Evolutionary conservation across 805 yeast species (phyloP).

Genomic region (Tetrapisispora namnaoensis): DNA sequence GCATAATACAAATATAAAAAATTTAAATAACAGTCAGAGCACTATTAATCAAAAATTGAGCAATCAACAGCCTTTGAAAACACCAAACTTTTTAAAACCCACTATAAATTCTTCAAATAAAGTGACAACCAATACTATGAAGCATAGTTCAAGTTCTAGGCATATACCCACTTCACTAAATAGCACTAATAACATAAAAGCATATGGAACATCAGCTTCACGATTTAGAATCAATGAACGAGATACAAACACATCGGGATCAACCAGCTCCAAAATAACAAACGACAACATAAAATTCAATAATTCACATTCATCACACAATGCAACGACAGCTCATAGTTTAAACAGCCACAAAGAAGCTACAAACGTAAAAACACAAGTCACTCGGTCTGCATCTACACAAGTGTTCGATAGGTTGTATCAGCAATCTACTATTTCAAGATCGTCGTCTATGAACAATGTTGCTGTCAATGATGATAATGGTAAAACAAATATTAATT

Average conservation of each 20-base stretch:
- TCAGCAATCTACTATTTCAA: slow-evolving; percentile 12
- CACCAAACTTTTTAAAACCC: slow-evolving; percentile 20
- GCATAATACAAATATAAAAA: not conserved
- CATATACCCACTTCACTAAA: not conserved
- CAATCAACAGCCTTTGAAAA: slow-evolving; percentile 12
- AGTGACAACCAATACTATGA: not conserved
- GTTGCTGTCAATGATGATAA: not conserved
- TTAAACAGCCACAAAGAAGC: too few relatives aligned
- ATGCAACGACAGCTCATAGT: not conserved
- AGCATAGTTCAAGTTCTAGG: not conserved
- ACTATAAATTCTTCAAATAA: slow-evolving; percentile 20
- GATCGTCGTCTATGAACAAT: slow-evolving; percentile 16
- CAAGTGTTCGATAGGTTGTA: slow-evolving; percentile 24
- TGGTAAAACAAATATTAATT: not conserved
- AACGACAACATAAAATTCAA: too few relatives aligned
- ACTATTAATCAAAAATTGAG: slow-evolving; percentile 15
- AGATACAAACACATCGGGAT: not conserved
- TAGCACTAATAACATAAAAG: not conserved
- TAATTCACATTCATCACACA: too few relatives aligned
- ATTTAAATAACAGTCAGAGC: slow-evolving; percentile 4
- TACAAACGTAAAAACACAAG: not conserved
- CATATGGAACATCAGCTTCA: not conserved
- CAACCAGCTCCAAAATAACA: not conserved
- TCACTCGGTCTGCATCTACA: not conserved
- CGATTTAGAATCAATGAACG: not conserved